A percentile compares a stretch with the other conserved stretches of the same genome.
Conservation (phyloP, 345 rosid species). For the Conringia planisiliqua region DNA sequence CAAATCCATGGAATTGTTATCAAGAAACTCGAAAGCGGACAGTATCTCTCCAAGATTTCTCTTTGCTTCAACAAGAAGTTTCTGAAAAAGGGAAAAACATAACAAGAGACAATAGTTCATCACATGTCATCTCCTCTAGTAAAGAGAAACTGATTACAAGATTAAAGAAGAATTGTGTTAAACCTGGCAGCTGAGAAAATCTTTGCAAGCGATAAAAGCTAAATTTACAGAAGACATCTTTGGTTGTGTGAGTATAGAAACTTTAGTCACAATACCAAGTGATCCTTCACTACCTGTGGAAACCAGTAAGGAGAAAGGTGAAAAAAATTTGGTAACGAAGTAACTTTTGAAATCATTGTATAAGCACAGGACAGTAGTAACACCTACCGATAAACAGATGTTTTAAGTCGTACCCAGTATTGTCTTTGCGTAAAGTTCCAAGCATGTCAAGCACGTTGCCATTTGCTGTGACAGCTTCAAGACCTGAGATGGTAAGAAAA, state of each 20-base stretch:
- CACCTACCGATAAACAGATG: constrained; percentile 84
- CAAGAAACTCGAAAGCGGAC: constrained; percentile 92
- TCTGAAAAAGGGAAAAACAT: constrained; percentile 38
- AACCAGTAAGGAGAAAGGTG: neutral
- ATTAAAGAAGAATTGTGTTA: constrained; percentile 1
- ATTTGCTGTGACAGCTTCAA: constrained; percentile 89
- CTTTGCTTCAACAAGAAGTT: constrained; percentile 81
- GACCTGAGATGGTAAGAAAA: constrained; percentile 44
- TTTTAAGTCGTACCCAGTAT: constrained; percentile 94
- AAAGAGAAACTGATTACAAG: neutral
- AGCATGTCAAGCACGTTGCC: constrained; percentile 93
- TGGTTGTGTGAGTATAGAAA: constrained; percentile 82
- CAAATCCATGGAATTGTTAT: constrained; percentile 67
- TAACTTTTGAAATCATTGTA: constrained; percentile 1
- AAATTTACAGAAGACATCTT: constrained; percentile 75
- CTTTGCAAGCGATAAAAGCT: constrained; percentile 86
- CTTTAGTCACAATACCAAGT: constrained; percentile 90
- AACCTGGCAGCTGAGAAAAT: constrained; percentile 91
- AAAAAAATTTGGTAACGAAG: neutral
- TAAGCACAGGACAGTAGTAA: neutral
- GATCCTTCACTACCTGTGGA: constrained; percentile 89
- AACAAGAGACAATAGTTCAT: neutral
- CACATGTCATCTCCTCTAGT: neutral
- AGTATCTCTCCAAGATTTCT: constrained; percentile 89
- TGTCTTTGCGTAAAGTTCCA: constrained; percentile 90